These are phyloP conservation scores for Gilbertella persicaria DNA, from an alignment of 371 early-diverging fungal genomes.

Conservation along the genomic window DNA sequence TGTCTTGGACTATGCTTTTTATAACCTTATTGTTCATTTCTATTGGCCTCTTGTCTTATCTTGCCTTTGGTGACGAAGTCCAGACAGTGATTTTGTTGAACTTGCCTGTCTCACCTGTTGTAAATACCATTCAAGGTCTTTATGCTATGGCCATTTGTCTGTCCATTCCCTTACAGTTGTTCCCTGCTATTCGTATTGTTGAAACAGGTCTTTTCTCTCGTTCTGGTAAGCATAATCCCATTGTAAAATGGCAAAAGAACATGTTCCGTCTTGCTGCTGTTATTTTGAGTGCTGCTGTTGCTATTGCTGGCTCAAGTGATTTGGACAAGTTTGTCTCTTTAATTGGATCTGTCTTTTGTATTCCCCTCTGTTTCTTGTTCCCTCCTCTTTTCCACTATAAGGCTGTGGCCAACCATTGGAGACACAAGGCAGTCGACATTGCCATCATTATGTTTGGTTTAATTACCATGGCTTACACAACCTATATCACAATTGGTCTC, in stretches of 20 bases:
- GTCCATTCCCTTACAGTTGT: slow-evolving; percentile 83
- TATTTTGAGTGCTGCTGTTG: slow-evolving; percentile 63
- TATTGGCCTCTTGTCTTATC: slow-evolving; percentile 76
- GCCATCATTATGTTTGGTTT: slow-evolving; percentile 70
- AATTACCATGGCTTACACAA: slow-evolving; percentile 75
- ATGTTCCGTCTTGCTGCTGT: slow-evolving; percentile 66
- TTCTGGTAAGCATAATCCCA: slow-evolving; percentile 60
- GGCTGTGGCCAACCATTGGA: slow-evolving; percentile 49
- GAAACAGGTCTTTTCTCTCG: slow-evolving; percentile 70
- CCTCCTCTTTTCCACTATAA: slow-evolving; percentile 82
- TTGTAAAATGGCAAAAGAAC: slow-evolving; percentile 91
- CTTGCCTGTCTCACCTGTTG: slow-evolving; percentile 64
- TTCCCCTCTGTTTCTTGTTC: slow-evolving; percentile 67
- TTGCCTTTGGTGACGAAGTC: slow-evolving; percentile 78
- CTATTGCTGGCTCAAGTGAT: slow-evolving; percentile 71
- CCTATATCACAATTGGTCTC: slow-evolving; percentile 68
- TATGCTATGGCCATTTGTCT: slow-evolving; percentile 86
- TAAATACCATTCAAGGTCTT: slow-evolving; percentile 69
- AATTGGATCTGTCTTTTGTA: slow-evolving; percentile 86
- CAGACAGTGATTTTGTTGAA: slow-evolving; percentile 82
- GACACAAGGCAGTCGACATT: slow-evolving; percentile 56
- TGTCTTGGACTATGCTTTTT: slow-evolving; percentile 70
- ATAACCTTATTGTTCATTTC: slow-evolving; percentile 73
- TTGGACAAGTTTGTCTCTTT: slow-evolving; percentile 87
- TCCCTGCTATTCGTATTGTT: slow-evolving; percentile 88